phyloP scores from a whole-genome alignment of 1,139 yeast genomes.

The Suzukiozyma palmioleophila region DNA sequence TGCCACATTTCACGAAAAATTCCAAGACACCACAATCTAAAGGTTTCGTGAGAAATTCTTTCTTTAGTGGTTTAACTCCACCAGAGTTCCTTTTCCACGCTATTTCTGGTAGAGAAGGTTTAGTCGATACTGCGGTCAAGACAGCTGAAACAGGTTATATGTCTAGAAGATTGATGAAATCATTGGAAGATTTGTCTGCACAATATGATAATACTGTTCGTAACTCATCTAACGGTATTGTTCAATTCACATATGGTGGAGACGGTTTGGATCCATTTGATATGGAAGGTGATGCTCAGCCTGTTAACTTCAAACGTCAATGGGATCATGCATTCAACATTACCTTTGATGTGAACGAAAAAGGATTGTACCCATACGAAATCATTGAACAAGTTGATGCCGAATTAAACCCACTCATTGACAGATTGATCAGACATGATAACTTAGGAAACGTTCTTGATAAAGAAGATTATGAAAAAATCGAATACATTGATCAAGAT shows the following conservation, averaged over 20 bases:
- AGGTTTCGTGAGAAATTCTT: slow-evolving; percentile 96
- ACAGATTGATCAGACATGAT: slow-evolving; percentile 59
- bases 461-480: slow-evolving; percentile 33
- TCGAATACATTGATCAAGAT: slow-evolving; percentile 68
- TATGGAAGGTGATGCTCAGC: slow-evolving; percentile 98
- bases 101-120: slow-evolving; percentile 98
- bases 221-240: slow-evolving; percentile 92
- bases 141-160: slow-evolving; percentile 99
- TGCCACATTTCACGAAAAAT: slow-evolving; percentile 94
- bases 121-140: slow-evolving; percentile 98
- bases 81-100: slow-evolving; percentile 98
- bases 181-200: slow-evolving; percentile 90
- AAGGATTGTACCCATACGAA: slow-evolving; percentile 68
- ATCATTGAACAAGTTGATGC: slow-evolving; percentile 52
- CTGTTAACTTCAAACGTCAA: slow-evolving; percentile 88
- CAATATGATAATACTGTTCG: slow-evolving; percentile 94
- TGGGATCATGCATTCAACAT: slow-evolving; percentile 90
- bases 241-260: slow-evolving; percentile 97
- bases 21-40: slow-evolving; percentile 97
- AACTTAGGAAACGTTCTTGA: slow-evolving; percentile 60
- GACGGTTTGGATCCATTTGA: slow-evolving; percentile 98
- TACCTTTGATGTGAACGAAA: slow-evolving; percentile 54
- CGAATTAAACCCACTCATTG: slow-evolving; percentile 59
- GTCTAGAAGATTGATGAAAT: slow-evolving; percentile 98
- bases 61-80: slow-evolving; percentile 89